Base-by-base conservation (phyloP, 2,329 filamentous ascomycete genomes). In the Decorospora gaudefroyi region DNA sequence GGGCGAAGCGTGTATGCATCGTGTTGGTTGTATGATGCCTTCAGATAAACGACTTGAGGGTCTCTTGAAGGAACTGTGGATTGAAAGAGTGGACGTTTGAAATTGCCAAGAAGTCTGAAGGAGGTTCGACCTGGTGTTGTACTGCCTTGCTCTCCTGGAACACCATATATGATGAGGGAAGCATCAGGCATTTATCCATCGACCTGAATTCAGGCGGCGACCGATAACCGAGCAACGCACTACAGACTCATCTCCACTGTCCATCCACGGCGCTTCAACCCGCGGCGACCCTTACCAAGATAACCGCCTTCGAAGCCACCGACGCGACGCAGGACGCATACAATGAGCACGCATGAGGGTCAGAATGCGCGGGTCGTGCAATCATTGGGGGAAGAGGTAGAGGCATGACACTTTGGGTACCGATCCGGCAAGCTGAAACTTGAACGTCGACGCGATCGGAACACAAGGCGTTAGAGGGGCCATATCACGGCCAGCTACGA, bases 341-440 rank as follows among this genome's bases (percentile, higher is more conserved):
- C 31, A 12, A 7, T 22, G 16, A 18, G 40, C 39, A 52, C 19
- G 37, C 11, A 34, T 13, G 25, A 9, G 29, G 16, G 2, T 15
- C 17, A 13, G 4, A 16, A 34, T 40, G 41, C 32, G 28, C 13
- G 15, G 2, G 4, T 35, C 51, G 38, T 17, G 29, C 52, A 32
- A 17, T 49, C 37, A 62, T 59, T 60, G 59, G 57, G 36, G 40
- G 51, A 18, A 13, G 4, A 5, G 4, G 8, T 9, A 11, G 22
- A 23, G 31, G 57, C 59, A 62, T 62, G 9, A 57, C 28, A 4
- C 17, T 32, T 43, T 33, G 35, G 29, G 10, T 27, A 56, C 50
- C 1, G 23, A 56, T 60, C n/a, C 12, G 56, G 54, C 38, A 36
- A 45, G 48, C 29, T 63, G 60, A 63, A 63, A 63, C 60, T 26